Evolutionary conservation across 225 moss, liverwort and hornwort genomes (phyloP).

Genomic region (Antitrichia curtipendula): DNA sequence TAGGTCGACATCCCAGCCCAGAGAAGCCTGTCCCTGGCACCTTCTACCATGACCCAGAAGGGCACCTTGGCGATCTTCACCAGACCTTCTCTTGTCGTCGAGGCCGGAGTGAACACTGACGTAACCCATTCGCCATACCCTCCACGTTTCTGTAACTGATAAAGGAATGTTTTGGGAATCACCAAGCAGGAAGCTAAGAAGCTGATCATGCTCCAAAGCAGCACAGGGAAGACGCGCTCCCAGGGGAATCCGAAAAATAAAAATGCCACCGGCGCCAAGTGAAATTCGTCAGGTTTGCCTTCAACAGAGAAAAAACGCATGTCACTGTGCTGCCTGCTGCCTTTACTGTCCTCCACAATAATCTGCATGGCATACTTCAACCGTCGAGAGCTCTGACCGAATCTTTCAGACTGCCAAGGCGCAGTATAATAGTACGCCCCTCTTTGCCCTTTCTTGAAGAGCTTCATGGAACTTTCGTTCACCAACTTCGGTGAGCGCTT

Average conservation of each 20-base stretch:
- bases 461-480: conserved; percentile 33
- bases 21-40: conserved; percentile 40
- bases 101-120: conserved; percentile 44
- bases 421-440: conserved; percentile 51
- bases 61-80: conserved; percentile 45
- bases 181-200: conserved; percentile 38
- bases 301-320: conserved; percentile 67
- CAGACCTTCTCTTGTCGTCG: conserved; percentile 9
- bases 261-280: conserved; percentile 40
- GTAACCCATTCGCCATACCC: conserved; percentile 46
- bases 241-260: conserved; percentile 55
- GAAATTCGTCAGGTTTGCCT: conserved; percentile 40
- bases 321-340: conserved; percentile 24
- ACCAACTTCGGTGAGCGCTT: conserved; percentile 15
- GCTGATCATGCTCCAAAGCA: conserved; percentile 45
- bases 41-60: conserved; percentile 69
- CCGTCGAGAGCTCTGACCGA: conserved; percentile 18
- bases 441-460: conserved; percentile 16
- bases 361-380: conserved; percentile 65
- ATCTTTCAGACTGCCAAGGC: conserved; percentile 46
- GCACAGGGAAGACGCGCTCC: conserved; percentile 42
- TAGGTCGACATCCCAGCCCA: conserved; percentile 55
- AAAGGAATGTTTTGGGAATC: conserved; percentile 42
- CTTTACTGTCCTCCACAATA: conserved; percentile 17
- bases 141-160: conserved; percentile 39